Conservation (phyloP, 2,329 filamentous ascomycete genomes). For the Claviceps purpurea region DNA sequence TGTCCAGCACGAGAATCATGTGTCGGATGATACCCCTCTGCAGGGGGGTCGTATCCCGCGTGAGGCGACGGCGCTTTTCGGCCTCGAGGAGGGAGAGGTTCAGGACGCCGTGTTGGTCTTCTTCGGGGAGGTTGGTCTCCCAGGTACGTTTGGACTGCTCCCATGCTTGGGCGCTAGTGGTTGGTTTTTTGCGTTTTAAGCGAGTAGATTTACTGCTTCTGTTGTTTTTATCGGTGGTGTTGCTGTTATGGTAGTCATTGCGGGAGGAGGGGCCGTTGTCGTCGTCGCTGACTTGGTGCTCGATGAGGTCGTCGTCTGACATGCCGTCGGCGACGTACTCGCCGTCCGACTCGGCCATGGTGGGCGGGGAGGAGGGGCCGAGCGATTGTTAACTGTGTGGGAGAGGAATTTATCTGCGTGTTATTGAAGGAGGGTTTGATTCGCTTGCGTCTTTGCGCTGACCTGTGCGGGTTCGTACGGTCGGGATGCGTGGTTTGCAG, state of each 20-base stretch:
- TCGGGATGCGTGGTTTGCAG: background rate
- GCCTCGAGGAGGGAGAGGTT: constrained; percentile 69
- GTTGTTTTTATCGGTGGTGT: background rate
- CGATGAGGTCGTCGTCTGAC: constrained; percentile 51
- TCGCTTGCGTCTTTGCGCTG: background rate
- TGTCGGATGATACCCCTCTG: constrained; percentile 98
- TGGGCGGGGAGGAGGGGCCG: background rate
- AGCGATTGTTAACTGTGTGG: background rate
- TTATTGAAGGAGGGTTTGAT: background rate
- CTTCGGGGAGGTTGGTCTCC: constrained; percentile 55
- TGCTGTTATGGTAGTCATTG: constrained; percentile 3
- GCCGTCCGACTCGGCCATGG: constrained; percentile 61
- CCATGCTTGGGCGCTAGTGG: constrained; percentile 43
- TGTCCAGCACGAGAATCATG: constrained; percentile 77
- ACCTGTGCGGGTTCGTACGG: background rate
- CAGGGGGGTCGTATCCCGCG: constrained; percentile 87
- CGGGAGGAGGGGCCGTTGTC: constrained; percentile 18
- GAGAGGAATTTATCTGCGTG: background rate
- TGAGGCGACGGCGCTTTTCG: constrained; percentile 64
- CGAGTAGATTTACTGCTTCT: constrained; percentile 14
- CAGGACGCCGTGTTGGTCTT: constrained; percentile 67
- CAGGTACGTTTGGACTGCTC: constrained; percentile 54
- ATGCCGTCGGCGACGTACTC: constrained; percentile 51
- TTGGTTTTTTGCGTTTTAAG: constrained; percentile 18
- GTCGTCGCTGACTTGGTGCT: constrained; percentile 31